Base-by-base conservation (phyloP, 345 rosid species). In the Populus tremula region DNA sequence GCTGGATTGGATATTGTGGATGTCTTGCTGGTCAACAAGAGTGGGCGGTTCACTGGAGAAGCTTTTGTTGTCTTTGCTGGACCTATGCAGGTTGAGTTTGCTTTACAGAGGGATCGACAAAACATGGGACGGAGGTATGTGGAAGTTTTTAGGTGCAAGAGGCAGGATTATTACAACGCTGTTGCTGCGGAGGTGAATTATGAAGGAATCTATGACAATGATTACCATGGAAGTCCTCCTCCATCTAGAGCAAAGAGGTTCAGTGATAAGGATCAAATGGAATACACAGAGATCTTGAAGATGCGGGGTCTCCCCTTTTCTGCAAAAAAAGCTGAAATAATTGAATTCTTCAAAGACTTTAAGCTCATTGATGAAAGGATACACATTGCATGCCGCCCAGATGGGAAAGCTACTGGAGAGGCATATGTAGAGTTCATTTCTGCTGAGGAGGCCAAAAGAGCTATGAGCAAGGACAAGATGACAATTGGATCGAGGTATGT, bases 351-450 rank as follows among this genome's bases (percentile, higher is more conserved):
- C 77, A 80, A 76, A 65, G 97, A 88, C 41, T 93, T 73, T 87
- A 84, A 84, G 74, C 80, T 94, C 27, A 76, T 85, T 7, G 90
- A 90, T 82, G 94, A 86, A 3, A 82, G 85, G 86, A 75, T 89
- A 74, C 97, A 90, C 71, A 88, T 94, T 20, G 97, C 95, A 8
- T 94, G 94, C 83, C 90, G 97, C 63, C 91, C 95, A 4, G 97
- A 93, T 82, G 98, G 98, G 77, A 93, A 90, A 82, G 94, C 98
- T 80, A 94, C 97, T 0, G 97, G 98, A 35, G 97, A 94, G 82
- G 97, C 97, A 21, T 94, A 81, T 73, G 97, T 90, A 72, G 97
- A 91, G 87, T 94, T 94, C 83, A 84, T 78, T 72, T 88, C 98
- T 1, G 77, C 77, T 0, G 97, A 89, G 10, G 98, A 93, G 86